phyloP scores from a whole-genome alignment of 2,329 filamentous ascomycete species.

The Mycogone perniciosa region DNA sequence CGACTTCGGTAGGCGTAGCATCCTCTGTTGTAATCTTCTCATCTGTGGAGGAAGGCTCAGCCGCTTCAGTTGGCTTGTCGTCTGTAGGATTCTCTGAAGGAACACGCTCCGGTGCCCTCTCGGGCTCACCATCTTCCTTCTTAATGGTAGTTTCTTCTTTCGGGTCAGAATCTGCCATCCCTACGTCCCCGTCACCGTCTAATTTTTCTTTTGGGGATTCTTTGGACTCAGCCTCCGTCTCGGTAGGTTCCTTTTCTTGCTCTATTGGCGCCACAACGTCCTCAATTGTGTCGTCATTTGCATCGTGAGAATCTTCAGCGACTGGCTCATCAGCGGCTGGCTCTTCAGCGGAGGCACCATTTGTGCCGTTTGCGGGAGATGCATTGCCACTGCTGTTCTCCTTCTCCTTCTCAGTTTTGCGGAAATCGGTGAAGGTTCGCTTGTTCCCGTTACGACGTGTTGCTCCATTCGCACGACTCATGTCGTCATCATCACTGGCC shows the following conservation, averaged over 20 bases:
- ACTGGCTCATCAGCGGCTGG: constrained; percentile 23
- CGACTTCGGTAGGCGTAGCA: constrained; percentile 10
- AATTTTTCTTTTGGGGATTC: constrained; percentile 18
- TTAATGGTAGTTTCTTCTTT: constrained; percentile 31
- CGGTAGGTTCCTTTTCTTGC: constrained; percentile 20
- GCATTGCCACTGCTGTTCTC: constrained; percentile 33
- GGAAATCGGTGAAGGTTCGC: constrained; percentile 47
- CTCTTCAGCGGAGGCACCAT: constrained; percentile 25
- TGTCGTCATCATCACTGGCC: constrained; percentile 85
- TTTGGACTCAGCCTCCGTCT: constrained; percentile 5
- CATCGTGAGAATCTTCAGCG: constrained; percentile 28
- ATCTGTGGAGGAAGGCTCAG: constrained; percentile 9
- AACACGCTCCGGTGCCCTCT: constrained; percentile 25
- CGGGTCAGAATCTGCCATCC: constrained; percentile 39
- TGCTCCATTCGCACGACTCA: constrained; percentile 65
- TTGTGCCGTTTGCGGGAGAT: constrained; percentile 31
- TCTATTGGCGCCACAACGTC: constrained; percentile 31
- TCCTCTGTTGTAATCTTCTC: constrained; percentile 19
- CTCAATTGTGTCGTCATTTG: constrained; percentile 38
- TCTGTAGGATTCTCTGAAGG: constrained; percentile 20
- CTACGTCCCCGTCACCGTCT: constrained; percentile 45
- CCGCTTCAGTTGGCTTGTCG: constrained; percentile 18
- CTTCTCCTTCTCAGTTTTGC: constrained; percentile 34
- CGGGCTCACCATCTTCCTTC: constrained; percentile 33
- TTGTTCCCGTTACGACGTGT: constrained; percentile 44